phyloP scores from a whole-genome alignment of 495 filamentous ascomycete genomes.

The Evernia prunastri region DNA sequence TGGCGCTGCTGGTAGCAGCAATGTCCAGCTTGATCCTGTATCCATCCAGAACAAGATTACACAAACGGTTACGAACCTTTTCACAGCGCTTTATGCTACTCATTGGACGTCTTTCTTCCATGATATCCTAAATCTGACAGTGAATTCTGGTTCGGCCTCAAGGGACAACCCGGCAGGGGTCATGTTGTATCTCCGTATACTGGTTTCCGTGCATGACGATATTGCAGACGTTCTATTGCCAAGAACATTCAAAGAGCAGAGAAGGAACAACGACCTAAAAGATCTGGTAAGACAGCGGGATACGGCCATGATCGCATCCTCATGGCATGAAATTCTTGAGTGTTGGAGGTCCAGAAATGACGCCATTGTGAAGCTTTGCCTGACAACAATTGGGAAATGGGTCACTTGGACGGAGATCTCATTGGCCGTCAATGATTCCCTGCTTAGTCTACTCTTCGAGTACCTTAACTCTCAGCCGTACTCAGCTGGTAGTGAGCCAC shows the following conservation, averaged over 20 bases:
- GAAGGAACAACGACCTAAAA: slow-evolving; percentile 76
- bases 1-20: slow-evolving; percentile 48
- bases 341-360: slow-evolving; percentile 72
- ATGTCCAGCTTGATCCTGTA: slow-evolving; percentile 43
- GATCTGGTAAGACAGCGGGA: slow-evolving; percentile 80
- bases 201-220: slow-evolving; percentile 89
- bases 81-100: slow-evolving; percentile 72
- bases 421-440: slow-evolving; percentile 79
- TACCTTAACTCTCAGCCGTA: slow-evolving; percentile 55
- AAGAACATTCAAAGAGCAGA: slow-evolving; percentile 64
- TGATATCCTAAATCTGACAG: slow-evolving; percentile 68
- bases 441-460: slow-evolving; percentile 77
- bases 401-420: slow-evolving; percentile 97
- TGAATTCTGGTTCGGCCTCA: slow-evolving; percentile 41
- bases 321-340: slow-evolving; percentile 86
- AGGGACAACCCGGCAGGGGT: slow-evolving; percentile 69
- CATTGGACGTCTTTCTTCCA: slow-evolving; percentile 85
- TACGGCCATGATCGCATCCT: slow-evolving; percentile 72
- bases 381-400: slow-evolving; percentile 88
- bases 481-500: slow-evolving; percentile 40
- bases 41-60: slow-evolving; percentile 94
- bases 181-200: slow-evolving; percentile 78
- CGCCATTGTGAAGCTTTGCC: slow-evolving; percentile 70
- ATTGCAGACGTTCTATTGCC: slow-evolving; percentile 88
- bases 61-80: slow-evolving; percentile 89